Percentiles rank a stretch among this genome's conserved stretches.
Conservation (phyloP, 1,284 basidiomycete species). For the Leccinum holopus region DNA sequence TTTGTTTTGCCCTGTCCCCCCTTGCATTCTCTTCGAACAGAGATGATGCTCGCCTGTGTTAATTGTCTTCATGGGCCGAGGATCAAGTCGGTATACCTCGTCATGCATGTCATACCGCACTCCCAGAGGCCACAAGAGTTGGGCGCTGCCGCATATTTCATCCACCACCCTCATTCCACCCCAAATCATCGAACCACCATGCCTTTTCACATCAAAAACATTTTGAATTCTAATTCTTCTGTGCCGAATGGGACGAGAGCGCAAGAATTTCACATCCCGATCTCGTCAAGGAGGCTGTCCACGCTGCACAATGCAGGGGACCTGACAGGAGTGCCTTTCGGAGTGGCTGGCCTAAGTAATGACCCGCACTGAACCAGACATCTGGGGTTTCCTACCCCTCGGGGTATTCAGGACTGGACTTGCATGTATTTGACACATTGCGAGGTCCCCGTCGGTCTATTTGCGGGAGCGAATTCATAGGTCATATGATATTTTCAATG, state of each 20-base stretch:
- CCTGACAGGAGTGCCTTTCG: constrained; percentile 3
- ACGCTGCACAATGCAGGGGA: constrained; percentile 12
- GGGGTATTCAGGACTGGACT: constrained; percentile 1
- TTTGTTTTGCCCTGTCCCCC: not conserved
- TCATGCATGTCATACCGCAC: constrained; percentile 5
- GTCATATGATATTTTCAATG: constrained; percentile 6
- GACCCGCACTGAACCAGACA: constrained; percentile 1
- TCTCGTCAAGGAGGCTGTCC: constrained; percentile 15
- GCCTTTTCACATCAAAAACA: constrained; percentile 17
- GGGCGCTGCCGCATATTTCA: constrained; percentile 13
- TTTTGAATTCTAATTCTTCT: constrained; percentile 12
- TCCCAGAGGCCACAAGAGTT: not conserved
- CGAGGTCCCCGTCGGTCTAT: constrained; percentile 10
- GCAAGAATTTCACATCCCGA: constrained; percentile 20
- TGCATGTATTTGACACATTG: constrained; percentile 10
- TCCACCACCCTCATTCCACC: constrained; percentile 10
- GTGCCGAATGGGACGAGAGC: not conserved
- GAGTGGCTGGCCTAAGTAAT: constrained; percentile 3
- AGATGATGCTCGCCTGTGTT: not conserved
- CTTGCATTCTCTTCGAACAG: not conserved
- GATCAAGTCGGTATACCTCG: constrained; percentile 1
- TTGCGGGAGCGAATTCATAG: constrained; percentile 11
- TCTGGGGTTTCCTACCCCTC: not conserved
- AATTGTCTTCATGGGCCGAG: not conserved
- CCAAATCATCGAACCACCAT: constrained; percentile 20